phyloP scores from a whole-genome alignment of 139 green algal genomes.

The Coelastrella sp. region DNA sequence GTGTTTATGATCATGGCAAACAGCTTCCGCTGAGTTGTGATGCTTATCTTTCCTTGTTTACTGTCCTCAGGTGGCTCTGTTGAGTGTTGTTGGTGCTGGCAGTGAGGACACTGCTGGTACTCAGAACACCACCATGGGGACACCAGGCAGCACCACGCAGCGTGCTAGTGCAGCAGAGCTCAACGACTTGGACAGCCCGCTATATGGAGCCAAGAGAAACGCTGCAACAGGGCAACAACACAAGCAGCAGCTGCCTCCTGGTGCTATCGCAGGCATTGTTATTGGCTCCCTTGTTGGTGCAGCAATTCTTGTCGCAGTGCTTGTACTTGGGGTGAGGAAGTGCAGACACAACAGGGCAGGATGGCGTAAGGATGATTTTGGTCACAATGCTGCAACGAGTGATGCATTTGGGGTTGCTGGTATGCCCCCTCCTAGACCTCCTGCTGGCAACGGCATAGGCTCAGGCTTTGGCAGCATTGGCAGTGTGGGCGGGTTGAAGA shows the following conservation, averaged over 20 bases:
- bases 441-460: background rate
- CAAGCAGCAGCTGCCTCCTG: background rate
- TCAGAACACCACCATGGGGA: too few relatives aligned
- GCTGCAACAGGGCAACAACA: background rate
- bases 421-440: background rate
- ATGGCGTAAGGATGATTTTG: constrained; percentile 29
- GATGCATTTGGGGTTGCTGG: background rate
- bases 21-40: background rate
- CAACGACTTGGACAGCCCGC: background rate
- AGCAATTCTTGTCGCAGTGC: constrained; percentile 1
- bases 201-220: background rate
- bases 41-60: background rate
- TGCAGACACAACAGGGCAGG: background rate
- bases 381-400: background rate
- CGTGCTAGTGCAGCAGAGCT: background rate
- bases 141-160: background rate
- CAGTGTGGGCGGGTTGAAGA: background rate
- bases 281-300: constrained; percentile 15
- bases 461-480: background rate
- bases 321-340: background rate
- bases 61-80: constrained; percentile 22
- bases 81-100: background rate
- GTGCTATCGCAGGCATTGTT: constrained; percentile 31
- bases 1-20: background rate
- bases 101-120: background rate